Base-by-base conservation (phyloP, 202 grass and related monocot genomes). In the Setaria viridis region DNA sequence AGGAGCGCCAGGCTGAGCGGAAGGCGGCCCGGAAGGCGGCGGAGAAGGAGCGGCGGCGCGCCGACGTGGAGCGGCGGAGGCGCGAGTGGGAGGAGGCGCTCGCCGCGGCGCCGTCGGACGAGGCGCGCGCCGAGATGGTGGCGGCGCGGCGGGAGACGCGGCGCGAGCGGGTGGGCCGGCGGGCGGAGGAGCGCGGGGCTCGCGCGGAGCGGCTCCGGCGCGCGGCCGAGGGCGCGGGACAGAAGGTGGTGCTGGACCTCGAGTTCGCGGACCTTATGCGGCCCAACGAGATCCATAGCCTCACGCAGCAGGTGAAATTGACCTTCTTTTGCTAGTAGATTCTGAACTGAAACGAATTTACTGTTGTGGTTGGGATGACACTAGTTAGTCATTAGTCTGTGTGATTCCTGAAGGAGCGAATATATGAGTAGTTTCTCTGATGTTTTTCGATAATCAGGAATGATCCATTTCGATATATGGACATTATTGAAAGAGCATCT, bases 181-280 rank as follows among this genome's bases (percentile, higher is more conserved):
- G 83, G 47, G 70, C 82, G 48, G 91, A 92, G 84, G 90, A 98
- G 86, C 86, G 88, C 16, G 85, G 60, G 45, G 87, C 84, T 4
- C 92, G 90, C 35, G 81, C 87, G 3, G 84, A 92, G 78, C 79
- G 96, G 86, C 86, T 95, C 53, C 84, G 78, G 11, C 86, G 90
- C 63, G 93, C 93, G 3, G 88, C 86, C 6, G 90, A 91, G 19
- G 90, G 91, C 53, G 59, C 78, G 34, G 93, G 96, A 1, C 90
- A 91, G 84, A 99, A 94, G 84, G 91, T 99, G 39, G 93, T 99
- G 67, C 67, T 99, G 68, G 96, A 99, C 88, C 93, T 99, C 62
- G 91, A 99, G 68, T 99, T 99, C 43, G 90, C 66, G 1, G 51
- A 95, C 71, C 91, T 91, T 46, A 99, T 95, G 96, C 86, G 89